These are phyloP conservation scores for Ephemerocybe angulata DNA, from an alignment of 768 basidiomycete species.

Conservation along the genomic window DNA sequence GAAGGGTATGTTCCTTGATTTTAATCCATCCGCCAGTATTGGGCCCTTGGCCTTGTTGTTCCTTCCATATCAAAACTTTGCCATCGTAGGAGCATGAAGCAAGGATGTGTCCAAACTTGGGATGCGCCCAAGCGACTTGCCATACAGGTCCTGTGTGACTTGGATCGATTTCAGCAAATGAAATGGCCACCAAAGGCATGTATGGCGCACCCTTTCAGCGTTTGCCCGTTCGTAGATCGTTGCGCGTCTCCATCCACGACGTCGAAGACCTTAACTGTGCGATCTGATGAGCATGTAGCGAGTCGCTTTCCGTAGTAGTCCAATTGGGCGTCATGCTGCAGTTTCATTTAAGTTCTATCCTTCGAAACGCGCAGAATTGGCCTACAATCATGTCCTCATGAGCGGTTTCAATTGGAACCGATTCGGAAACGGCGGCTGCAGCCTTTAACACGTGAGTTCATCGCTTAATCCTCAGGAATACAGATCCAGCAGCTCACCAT, in stretches of 20 bases:
- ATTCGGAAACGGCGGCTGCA: conserved; percentile 56
- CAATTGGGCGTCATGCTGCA: conserved; percentile 91
- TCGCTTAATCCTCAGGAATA: neutral
- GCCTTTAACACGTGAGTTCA: conserved; percentile 29
- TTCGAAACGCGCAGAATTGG: conserved; percentile 7
- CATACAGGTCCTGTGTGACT: conserved; percentile 98
- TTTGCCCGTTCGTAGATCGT: conserved; percentile 59
- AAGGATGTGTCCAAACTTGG: conserved; percentile 93
- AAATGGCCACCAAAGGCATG: neutral
- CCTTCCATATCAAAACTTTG: conserved; percentile 98
- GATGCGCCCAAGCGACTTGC: conserved; percentile 98
- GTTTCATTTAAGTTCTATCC: conserved; percentile 25
- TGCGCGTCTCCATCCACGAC: conserved; percentile 85
- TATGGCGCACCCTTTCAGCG: conserved; percentile 67
- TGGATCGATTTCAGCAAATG: conserved; percentile 3
- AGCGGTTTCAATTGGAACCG: conserved; percentile 86
- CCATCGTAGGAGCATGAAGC: conserved; percentile 99
- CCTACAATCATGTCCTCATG: conserved; percentile 99
- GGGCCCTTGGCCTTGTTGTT: conserved; percentile 61
- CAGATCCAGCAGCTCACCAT: conserved; percentile 12
- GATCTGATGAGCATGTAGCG: conserved; percentile 94
- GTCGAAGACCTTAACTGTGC: conserved; percentile 93
- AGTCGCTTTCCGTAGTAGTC: conserved; percentile 97
- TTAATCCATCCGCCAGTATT: conserved; percentile 75
- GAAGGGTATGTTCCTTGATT: conserved; percentile 93